phyloP scores from a whole-genome alignment of 2,329 filamentous ascomycete genomes.

The Microcera coccophila region DNA sequence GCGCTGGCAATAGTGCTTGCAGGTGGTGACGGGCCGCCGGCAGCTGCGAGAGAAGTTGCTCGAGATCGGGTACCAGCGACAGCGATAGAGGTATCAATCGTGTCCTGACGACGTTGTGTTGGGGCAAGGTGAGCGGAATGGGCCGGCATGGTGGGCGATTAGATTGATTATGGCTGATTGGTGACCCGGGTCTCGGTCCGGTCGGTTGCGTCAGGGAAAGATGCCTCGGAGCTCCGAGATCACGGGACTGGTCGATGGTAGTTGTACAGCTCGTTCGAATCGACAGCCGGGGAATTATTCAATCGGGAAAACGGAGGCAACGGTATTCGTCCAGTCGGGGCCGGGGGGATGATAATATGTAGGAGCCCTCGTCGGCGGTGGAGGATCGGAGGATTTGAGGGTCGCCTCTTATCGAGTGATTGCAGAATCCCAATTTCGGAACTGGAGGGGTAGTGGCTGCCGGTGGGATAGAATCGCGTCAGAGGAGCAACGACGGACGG shows the following conservation, averaged over 20 bases:
- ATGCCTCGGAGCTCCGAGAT: slow-evolving; percentile 29
- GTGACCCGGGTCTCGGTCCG: slow-evolving; percentile 18
- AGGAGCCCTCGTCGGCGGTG: too few relatives aligned
- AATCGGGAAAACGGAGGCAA: neutral
- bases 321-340: neutral
- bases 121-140: slow-evolving; percentile 17
- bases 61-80: slow-evolving; percentile 16
- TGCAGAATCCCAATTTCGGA: neutral
- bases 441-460: neutral
- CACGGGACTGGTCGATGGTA: too few relatives aligned
- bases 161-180: slow-evolving; percentile 13
- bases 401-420: neutral
- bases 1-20: slow-evolving; percentile 18
- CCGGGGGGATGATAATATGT: neutral
- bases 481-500: neutral
- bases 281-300: neutral
- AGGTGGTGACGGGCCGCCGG: slow-evolving; percentile 17
- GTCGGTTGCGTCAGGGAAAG: slow-evolving; percentile 13
- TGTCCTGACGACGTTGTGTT: slow-evolving; percentile 13
- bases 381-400: neutral
- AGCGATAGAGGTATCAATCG: slow-evolving; percentile 9
- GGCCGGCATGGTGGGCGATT: slow-evolving; percentile 23
- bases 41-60: neutral
- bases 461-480: neutral
- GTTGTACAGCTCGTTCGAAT: neutral